Conservation (phyloP, 768 basidiomycete genomes). For the Neoboletus brunneissimus region DNA sequence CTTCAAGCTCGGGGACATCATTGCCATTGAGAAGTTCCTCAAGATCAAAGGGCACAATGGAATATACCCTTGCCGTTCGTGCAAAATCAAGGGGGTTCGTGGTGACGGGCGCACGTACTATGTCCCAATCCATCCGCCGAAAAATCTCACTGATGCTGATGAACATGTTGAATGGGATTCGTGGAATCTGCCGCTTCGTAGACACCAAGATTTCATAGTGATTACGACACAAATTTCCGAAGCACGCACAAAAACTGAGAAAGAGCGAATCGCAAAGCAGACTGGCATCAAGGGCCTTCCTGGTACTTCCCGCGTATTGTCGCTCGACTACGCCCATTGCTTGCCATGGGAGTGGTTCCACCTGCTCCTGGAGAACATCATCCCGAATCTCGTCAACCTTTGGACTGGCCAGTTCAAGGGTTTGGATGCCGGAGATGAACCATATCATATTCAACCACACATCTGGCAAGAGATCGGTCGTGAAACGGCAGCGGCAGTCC, state of each 20-base stretch:
- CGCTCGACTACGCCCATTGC: no score
- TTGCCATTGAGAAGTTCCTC: not conserved
- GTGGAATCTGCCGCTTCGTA: slow-evolving; percentile 34
- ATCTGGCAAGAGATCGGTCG: no score
- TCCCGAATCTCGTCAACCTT: no score
- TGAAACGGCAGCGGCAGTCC: no score
- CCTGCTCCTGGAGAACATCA: no score
- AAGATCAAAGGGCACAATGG: not conserved
- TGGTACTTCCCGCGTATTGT: slow-evolving; percentile 8
- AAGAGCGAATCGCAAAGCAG: slow-evolving; percentile 27
- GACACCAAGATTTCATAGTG: slow-evolving; percentile 29
- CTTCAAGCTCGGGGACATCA: not conserved
- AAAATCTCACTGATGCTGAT: no score
- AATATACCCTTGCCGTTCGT: not conserved
- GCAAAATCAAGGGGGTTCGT: not conserved
- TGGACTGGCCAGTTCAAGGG: no score
- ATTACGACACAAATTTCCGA: slow-evolving; percentile 25
- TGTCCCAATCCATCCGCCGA: not conserved
- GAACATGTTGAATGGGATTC: slow-evolving; percentile 2
- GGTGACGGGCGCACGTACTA: not conserved
- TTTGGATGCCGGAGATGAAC: no score
- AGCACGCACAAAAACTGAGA: slow-evolving; percentile 23
- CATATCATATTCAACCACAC: no score
- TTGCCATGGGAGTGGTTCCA: no score
- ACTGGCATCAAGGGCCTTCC: slow-evolving; percentile 37